Percentiles rank a stretch among this genome's conserved stretches.
phyloP scores from a whole-genome alignment of 2,329 filamentous ascomycete species.

The Ophiostoma montium region DNA sequence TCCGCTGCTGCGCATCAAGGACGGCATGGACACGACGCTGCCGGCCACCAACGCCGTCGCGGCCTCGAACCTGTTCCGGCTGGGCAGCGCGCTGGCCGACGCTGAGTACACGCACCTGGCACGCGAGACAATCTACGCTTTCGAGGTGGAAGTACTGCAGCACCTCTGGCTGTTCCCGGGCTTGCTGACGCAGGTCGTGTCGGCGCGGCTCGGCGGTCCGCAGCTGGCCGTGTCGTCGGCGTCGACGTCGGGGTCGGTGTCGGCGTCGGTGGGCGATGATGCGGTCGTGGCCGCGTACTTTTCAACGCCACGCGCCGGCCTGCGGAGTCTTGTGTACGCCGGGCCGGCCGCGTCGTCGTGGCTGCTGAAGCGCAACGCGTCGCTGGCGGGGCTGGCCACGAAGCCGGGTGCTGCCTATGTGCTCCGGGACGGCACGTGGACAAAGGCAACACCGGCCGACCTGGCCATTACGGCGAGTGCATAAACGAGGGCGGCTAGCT shows the following conservation, averaged over 20 bases:
- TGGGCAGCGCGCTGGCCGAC: slow-evolving; percentile 40
- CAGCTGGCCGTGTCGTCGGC: slow-evolving; percentile 9
- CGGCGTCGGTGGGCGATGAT: slow-evolving; percentile 9
- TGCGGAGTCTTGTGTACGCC: slow-evolving; percentile 17
- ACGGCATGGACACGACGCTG: slow-evolving; percentile 85
- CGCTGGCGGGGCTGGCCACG: slow-evolving; percentile 12
- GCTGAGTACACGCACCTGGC: slow-evolving; percentile 46
- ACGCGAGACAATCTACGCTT: slow-evolving; percentile 63
- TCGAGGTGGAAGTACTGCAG: slow-evolving; percentile 82
- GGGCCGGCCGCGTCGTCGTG: slow-evolving; percentile 5
- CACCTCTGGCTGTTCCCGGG: slow-evolving; percentile 86
- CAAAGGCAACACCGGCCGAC: slow-evolving; percentile 12
- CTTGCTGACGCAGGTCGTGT: slow-evolving; percentile 62
- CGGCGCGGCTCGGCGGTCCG: slow-evolving; percentile 54
- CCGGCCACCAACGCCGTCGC: slow-evolving; percentile 82
- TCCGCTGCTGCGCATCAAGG: slow-evolving; percentile 76
- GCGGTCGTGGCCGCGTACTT: slow-evolving; percentile 13
- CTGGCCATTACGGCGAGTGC: slow-evolving; percentile 6
- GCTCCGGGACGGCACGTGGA: slow-evolving; percentile 13
- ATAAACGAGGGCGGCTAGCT: neutral
- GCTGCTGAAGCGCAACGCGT: slow-evolving; percentile 15
- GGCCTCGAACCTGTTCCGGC: slow-evolving; percentile 73
- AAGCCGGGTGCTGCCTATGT: slow-evolving; percentile 10
- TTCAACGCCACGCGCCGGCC: slow-evolving; percentile 17
- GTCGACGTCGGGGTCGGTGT: slow-evolving; percentile 6